phyloP scores from a whole-genome alignment of 495 filamentous ascomycete species.

The Trichoderma reesei region DNA sequence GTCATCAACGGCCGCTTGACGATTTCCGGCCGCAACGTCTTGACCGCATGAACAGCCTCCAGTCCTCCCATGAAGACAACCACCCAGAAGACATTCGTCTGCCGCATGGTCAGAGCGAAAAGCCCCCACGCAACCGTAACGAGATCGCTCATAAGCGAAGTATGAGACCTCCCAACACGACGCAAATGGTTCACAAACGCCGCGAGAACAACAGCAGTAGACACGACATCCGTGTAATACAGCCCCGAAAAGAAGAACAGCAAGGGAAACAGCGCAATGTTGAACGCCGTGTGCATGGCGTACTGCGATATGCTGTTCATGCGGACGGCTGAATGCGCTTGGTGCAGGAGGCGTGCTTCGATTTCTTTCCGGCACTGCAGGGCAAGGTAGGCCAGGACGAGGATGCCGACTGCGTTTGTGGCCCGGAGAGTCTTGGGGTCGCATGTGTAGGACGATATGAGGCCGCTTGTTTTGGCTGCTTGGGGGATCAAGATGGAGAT shows the following conservation, averaged over 20 bases:
- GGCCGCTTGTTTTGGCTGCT: constrained; percentile 1
- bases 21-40: constrained; percentile 23
- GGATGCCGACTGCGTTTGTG: constrained; percentile 38
- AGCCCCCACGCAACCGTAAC: constrained; percentile 48
- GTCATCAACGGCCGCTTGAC: constrained; percentile 18
- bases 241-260: constrained; percentile 91
- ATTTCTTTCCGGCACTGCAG: constrained; percentile 24
- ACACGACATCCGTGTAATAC: constrained; percentile 85
- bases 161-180: constrained; percentile 20
- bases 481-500: constrained; percentile 9
- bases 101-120: constrained; percentile 61
- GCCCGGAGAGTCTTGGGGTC: not conserved
- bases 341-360: constrained; percentile 15
- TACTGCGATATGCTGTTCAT: constrained; percentile 16
- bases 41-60: constrained; percentile 46
- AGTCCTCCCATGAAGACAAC: constrained; percentile 74
- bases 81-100: constrained; percentile 97
- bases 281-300: constrained; percentile 57
- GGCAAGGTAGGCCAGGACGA: constrained; percentile 26
- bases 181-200: constrained; percentile 54
- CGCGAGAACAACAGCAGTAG: constrained; percentile 55
- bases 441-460: not conserved
- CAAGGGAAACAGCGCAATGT: constrained; percentile 78
- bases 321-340: not conserved
- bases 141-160: constrained; percentile 24